Percentiles rank a stretch among this genome's conserved stretches.
phyloP scores from a whole-genome alignment of 1,139 yeast species.

The Pichia sp. region DNA sequence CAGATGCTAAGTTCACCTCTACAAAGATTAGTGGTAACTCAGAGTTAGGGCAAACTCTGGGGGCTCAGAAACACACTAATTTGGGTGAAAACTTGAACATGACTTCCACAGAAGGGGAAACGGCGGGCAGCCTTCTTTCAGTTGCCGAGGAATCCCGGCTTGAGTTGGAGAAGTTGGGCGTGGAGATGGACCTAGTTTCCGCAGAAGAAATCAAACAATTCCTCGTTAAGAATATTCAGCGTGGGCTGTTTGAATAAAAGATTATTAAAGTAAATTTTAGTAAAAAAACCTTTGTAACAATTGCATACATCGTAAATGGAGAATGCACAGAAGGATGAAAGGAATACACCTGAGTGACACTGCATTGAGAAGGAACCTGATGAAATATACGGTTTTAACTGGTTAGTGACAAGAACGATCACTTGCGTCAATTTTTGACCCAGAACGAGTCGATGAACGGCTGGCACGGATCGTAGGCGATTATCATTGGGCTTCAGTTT shows the following conservation, averaged over 20 bases:
- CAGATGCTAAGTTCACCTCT: neutral
- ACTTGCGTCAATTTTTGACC: neutral
- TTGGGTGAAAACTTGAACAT: neutral
- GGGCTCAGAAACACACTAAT: neutral
- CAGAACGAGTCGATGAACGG: neutral
- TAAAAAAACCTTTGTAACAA: too few relatives aligned
- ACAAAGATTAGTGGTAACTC: neutral
- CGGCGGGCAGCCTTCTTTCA: neutral
- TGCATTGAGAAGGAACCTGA: neutral
- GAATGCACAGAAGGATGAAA: neutral
- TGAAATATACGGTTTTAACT: neutral
- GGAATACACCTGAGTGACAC: neutral
- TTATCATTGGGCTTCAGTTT: neutral
- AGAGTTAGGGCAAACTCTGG: too few relatives aligned
- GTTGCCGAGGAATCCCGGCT: neutral
- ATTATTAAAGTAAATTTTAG: neutral
- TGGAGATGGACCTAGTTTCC: slow-evolving; percentile 18
- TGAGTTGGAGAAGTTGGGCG: slow-evolving; percentile 3
- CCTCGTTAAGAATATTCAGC: slow-evolving; percentile 20
- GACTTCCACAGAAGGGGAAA: neutral
- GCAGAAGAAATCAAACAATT: slow-evolving; percentile 19
- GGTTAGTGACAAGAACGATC: neutral
- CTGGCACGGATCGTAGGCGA: neutral
- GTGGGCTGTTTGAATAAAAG: slow-evolving; percentile 19
- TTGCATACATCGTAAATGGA: neutral